phyloP scores from a whole-genome alignment of 2,329 filamentous ascomycete genomes.

The Phialophora macrospora region DNA sequence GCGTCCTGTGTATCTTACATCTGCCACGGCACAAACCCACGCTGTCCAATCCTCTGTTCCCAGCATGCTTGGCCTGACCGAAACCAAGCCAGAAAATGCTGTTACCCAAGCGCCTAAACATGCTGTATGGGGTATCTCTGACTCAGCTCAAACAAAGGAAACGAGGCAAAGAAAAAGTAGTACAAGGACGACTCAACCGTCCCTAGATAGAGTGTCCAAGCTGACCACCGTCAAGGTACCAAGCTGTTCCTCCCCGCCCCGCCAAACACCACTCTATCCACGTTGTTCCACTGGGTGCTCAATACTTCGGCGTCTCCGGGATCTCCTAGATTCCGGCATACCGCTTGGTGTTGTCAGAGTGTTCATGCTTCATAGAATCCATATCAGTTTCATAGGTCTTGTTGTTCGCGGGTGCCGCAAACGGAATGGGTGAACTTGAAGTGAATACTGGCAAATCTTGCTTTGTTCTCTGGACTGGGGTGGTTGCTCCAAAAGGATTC shows the following conservation, averaged over 20 bases:
- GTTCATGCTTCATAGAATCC: not conserved
- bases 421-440: slow-evolving; percentile 52
- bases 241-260: not conserved
- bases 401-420: slow-evolving; percentile 40
- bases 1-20: not conserved
- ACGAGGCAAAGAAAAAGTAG: slow-evolving; percentile 1
- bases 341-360: not conserved
- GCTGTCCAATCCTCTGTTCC: not conserved
- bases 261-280: not conserved
- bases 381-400: slow-evolving; percentile 1
- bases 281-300: not conserved
- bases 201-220: not conserved
- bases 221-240: not conserved
- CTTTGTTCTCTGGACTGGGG: slow-evolving; percentile 42
- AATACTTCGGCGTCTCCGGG: slow-evolving; percentile 48
- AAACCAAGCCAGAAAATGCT: not conserved
- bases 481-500: slow-evolving; percentile 14
- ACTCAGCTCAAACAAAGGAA: slow-evolving; percentile 22
- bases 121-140: slow-evolving; percentile 34
- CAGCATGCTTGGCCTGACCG: not conserved
- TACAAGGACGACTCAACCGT: not conserved
- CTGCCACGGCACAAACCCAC: not conserved
- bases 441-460: slow-evolving; percentile 57
- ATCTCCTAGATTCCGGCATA: slow-evolving; percentile 48
- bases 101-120: slow-evolving; percentile 16